Base-by-base conservation (phyloP, 2,329 filamentous ascomycete species). In the Colletotrichum gloeosporioides region DNA sequence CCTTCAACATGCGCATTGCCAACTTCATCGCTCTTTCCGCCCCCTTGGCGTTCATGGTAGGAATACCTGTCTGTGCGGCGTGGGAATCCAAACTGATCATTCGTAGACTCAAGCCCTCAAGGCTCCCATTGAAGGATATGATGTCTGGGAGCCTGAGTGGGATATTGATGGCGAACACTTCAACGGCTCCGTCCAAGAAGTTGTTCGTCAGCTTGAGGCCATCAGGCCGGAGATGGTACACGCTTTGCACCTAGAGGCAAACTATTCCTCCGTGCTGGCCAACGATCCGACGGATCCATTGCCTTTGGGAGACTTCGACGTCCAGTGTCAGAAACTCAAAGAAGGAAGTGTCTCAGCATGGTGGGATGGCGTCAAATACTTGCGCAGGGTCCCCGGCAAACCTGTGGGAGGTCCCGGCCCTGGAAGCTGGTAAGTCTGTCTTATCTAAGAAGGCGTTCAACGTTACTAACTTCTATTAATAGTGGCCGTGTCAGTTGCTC, bases 151-250 rank as follows among this genome's bases (percentile, higher is more conserved):
- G 18, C 71, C 71, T 2, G 29, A 73, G 4, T 80, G 78, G 76
- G 74, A 77, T 4, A 57, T 80, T n/a, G 68, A 80, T 39, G 70
- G 76, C 6, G 69, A 61, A 12, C 18, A 61, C 7, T 55, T 68
- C 64, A 61, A 55, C 3, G 71, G 71, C 6, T 69, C 71, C 0
- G 57, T 73, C 55, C 16, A 73, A 13, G 44, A 73, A 13, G 71
- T 73, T 18, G 8, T 67, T 18, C 25, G 36, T 1, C 71, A 73
- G 29, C 62, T 73, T n/a, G 10, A 15, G 8, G 27, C 31, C 8
- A 9, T 27, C 3, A 73, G 67, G 6, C 71, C 71, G 3, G 57
- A 49, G 27, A 13, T 62, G n/a, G 32, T 63, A 4, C 25, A 36
- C 16, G n/a, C 68, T 16, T 70, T 62, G 12, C 18, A 70, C 5